Evolutionary conservation across 2,329 filamentous ascomycete species (phyloP), one percentile per base, ranked within the genome.

Genomic region (Monilinia fructigena): DNA sequence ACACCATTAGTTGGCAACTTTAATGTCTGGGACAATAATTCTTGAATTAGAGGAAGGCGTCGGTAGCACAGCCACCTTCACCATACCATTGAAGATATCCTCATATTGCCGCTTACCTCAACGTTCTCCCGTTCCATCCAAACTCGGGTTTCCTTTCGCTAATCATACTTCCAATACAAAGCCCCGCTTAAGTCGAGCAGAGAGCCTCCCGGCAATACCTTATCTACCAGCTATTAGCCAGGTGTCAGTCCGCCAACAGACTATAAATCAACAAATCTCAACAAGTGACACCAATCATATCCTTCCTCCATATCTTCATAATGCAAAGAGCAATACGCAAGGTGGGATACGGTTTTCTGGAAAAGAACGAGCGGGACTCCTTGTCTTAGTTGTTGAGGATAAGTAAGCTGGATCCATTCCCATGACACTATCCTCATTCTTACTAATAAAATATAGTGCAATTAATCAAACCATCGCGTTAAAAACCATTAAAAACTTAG

Each of bases 381-480:
- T 71, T 48, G 54, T 73, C 38, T 67, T 73, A 1, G 70, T 73
- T 48, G 72, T 73, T 12, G 72, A 73, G 54, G 70, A 73, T 40
- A 73, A 73, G 70, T 72, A 69, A 35, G 69, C 64, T 55, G 28
- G 4, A 23, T 16, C 54, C 42, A 45, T 35, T 23, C 40, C 23
- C 28, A 31, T 56, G 45, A 55, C 50, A 26, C 16, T 10, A 11
- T 48, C 12, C 8, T 31, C 12, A 56, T 60, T 23, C 18, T 50
- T 64, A 55, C 23, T 63, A 11, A 69, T 62, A n/a, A 23, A 20
- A 4, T 7, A n/a, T 23, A 72, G 70, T 56, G 68, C 70, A n/a
- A 72, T 73, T 14, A 74, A 73, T 50, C 71, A 73, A 66, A 70
- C 68, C 0, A 74, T 74, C 18, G 71, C 72, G 12, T 55, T 71